Percentiles rank a stretch among this genome's conserved stretches.
Evolutionary conservation across 768 basidiomycete species (phyloP).

Genomic region (Cystofilobasidium capitatum): DNA sequence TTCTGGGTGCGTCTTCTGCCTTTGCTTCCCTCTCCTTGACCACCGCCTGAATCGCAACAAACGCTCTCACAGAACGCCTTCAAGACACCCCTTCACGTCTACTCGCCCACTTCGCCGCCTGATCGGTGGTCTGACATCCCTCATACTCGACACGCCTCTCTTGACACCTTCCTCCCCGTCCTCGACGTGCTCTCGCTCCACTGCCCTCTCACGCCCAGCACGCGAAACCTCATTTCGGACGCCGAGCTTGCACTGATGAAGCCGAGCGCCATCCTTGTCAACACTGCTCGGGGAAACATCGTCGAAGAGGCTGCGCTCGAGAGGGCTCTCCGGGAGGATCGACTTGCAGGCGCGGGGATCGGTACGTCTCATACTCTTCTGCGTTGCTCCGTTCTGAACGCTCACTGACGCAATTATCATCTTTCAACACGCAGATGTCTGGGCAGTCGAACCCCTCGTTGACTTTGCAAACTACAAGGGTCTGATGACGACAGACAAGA

Average conservation of each 20-base stretch:
- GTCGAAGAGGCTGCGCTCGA: constrained; percentile 54
- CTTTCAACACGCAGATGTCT: neutral
- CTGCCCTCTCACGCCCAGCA: constrained; percentile 49
- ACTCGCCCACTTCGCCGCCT: constrained; percentile 39
- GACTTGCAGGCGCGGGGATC: constrained; percentile 33
- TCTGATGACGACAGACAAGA: constrained; percentile 2
- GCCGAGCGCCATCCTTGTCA: constrained; percentile 52
- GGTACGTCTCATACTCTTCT: constrained; percentile 50
- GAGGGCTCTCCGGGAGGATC: constrained; percentile 41
- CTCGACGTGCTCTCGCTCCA: constrained; percentile 59
- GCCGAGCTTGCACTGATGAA: constrained; percentile 51
- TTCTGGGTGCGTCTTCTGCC: constrained; percentile 16
- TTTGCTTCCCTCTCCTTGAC: neutral
- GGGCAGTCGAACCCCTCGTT: neutral
- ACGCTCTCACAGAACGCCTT: neutral
- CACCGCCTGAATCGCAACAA: neutral
- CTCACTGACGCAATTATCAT: neutral
- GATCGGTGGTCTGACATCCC: constrained; percentile 38
- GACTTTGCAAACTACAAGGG: neutral
- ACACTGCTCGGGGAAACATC: constrained; percentile 58
- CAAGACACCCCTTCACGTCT: constrained; percentile 45
- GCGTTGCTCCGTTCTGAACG: neutral
- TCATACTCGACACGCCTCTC: constrained; percentile 53
- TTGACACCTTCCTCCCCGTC: constrained; percentile 48
- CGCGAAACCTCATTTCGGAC: constrained; percentile 47